Percentiles rank a stretch among this genome's conserved stretches.
phyloP scores from a whole-genome alignment of 2,329 filamentous ascomycete genomes.

The Diaporthe velutina region DNA sequence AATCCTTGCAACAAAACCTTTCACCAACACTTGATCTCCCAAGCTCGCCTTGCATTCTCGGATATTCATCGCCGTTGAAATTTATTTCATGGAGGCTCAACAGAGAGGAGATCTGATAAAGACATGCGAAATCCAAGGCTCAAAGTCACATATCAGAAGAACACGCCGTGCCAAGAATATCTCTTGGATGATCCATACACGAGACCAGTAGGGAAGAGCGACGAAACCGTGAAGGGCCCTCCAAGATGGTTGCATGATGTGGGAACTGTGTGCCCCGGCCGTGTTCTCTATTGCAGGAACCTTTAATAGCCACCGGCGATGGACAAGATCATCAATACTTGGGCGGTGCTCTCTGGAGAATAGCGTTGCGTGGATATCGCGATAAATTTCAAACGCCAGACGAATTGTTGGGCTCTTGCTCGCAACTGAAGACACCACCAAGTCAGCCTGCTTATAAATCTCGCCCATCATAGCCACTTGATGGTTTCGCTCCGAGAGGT shows the following conservation, averaged over 20 bases:
- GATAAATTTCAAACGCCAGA: background rate
- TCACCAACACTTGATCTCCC: background rate
- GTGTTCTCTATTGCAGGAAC: background rate
- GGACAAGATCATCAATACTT: background rate
- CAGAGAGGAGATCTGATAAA: background rate
- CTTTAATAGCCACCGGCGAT: background rate
- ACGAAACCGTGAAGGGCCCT: background rate
- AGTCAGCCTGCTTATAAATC: slow-evolving; percentile 3
- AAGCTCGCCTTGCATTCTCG: background rate
- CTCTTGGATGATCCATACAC: slow-evolving; percentile 3
- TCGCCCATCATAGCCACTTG: slow-evolving; percentile 31
- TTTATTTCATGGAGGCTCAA: background rate
- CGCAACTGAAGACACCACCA: slow-evolving; percentile 19
- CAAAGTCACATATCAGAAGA: background rate
- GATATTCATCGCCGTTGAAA: rapidly evolving
- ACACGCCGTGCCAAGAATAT: background rate
- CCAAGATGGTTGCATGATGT: background rate
- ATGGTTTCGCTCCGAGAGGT: background rate
- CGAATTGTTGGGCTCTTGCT: background rate
- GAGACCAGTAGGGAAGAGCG: background rate
- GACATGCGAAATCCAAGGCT: background rate
- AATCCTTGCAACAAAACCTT: background rate
- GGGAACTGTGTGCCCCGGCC: background rate
- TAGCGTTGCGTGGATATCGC: background rate
- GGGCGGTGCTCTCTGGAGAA: background rate